phyloP scores from a whole-genome alignment of 768 basidiomycete species.

The Phylloporus scabripes region DNA sequence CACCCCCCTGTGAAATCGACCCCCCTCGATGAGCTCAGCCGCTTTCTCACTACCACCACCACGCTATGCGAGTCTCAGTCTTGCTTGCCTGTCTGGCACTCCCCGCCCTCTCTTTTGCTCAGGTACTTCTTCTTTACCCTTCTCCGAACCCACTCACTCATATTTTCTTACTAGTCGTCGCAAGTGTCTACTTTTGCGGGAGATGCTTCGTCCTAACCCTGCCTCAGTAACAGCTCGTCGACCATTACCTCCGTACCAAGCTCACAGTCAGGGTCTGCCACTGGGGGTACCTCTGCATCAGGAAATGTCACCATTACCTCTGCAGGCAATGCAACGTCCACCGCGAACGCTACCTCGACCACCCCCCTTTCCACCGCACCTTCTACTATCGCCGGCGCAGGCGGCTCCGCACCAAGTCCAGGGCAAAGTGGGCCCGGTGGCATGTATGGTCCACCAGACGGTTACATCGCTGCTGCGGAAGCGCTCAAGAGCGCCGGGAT shows the following conservation, averaged over 20 bases:
- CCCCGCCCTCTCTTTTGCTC: slow-evolving; percentile 25
- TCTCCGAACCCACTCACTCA: background rate
- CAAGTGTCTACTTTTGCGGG: slow-evolving; percentile 31
- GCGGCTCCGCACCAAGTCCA: slow-evolving; percentile 52
- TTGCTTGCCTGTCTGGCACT: slow-evolving; percentile 30
- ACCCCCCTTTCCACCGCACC: slow-evolving; percentile 50
- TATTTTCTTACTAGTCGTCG: slow-evolving; percentile 25
- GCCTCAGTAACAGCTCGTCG: slow-evolving; percentile 38
- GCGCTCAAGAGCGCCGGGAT: slow-evolving; percentile 43
- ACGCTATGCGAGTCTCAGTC: slow-evolving; percentile 27
- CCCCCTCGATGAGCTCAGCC: slow-evolving; percentile 6
- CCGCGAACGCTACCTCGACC: slow-evolving; percentile 9
- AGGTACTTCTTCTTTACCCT: slow-evolving; percentile 21
- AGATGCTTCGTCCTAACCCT: slow-evolving; percentile 38
- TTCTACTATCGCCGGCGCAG: slow-evolving; percentile 43
- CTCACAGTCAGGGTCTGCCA: slow-evolving; percentile 17
- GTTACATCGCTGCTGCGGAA: slow-evolving; percentile 55
- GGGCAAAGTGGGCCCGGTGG: slow-evolving; percentile 43
- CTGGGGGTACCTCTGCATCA: slow-evolving; percentile 19
- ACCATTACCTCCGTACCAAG: slow-evolving; percentile 44
- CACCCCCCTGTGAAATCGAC: slow-evolving; percentile 3
- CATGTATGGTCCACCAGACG: slow-evolving; percentile 61
- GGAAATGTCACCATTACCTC: slow-evolving; percentile 12
- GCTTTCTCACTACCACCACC: slow-evolving; percentile 4
- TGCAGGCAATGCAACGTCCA: slow-evolving; percentile 30